These are phyloP conservation scores for Escovopsis weberi DNA, from an alignment of 2,329 filamentous ascomycete species.

Conservation along the genomic window DNA sequence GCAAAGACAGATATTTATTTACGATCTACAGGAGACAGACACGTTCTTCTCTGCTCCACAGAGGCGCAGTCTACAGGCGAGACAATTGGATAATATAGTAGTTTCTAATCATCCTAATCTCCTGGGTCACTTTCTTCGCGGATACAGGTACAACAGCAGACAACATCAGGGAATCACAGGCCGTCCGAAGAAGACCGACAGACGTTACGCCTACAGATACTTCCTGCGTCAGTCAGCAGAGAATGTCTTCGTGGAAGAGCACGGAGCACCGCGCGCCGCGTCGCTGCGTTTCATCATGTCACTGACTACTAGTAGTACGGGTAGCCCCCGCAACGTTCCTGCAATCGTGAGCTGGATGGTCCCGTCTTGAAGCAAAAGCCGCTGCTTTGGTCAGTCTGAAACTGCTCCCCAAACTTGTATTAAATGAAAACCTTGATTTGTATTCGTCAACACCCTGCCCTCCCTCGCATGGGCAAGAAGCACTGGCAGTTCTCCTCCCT, in stretches of 20 bases:
- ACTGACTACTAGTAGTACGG: slow-evolving; percentile 4
- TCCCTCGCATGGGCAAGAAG: not conserved
- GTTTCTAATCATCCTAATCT: too few species aligned
- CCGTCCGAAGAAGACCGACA: not conserved
- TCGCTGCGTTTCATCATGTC: not conserved
- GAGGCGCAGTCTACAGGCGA: not conserved
- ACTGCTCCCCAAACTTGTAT: slow-evolving; percentile 3
- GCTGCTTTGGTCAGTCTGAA: slow-evolving; percentile 5
- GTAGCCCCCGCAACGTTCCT: slow-evolving; percentile 3
- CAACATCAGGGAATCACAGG: not conserved
- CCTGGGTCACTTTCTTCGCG: not conserved
- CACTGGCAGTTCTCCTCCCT: slow-evolving; percentile 3
- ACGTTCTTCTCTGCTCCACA: not conserved
- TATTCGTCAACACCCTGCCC: not conserved
- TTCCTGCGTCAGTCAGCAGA: slow-evolving; percentile 6
- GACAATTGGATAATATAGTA: too few species aligned
- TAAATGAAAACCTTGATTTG: slow-evolving; percentile 1
- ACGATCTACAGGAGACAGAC: not conserved
- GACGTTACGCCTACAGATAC: not conserved
- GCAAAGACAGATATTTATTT: too few species aligned
- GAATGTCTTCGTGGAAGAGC: slow-evolving; percentile 2
- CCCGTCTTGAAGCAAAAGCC: slow-evolving; percentile 2
- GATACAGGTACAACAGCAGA: not conserved
- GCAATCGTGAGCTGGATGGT: slow-evolving; percentile 1
- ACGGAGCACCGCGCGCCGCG: not conserved